Conservation (phyloP, 2,329 filamentous ascomycete species). For the Fusarium sp. region DNA sequence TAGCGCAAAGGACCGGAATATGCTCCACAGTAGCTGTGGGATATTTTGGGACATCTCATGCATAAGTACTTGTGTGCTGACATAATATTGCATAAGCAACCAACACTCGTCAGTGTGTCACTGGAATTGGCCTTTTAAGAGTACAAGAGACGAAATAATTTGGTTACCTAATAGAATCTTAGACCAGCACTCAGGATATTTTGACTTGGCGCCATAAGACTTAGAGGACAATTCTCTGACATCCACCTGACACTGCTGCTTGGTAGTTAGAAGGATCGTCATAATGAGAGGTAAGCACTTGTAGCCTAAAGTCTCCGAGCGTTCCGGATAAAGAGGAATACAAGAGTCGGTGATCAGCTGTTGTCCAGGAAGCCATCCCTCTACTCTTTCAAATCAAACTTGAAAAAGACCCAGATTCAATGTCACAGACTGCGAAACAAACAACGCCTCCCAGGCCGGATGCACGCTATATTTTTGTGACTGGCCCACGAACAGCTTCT, state of each 20-base stretch:
- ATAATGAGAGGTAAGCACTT: neutral
- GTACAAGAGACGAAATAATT: neutral
- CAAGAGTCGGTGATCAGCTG: neutral
- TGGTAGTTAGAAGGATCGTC: neutral
- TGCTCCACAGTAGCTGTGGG: neutral
- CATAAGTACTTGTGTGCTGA: neutral
- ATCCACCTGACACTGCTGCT: neutral
- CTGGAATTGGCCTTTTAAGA: neutral
- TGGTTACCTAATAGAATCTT: neutral
- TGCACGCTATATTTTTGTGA: neutral
- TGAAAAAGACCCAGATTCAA: neutral
- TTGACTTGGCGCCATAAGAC: neutral
- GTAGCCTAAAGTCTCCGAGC: neutral
- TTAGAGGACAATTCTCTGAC: neutral
- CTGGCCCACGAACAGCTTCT: neutral
- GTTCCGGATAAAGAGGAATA: neutral
- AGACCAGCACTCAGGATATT: neutral
- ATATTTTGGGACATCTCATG: neutral
- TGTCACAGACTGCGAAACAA: neutral
- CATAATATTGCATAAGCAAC: neutral
- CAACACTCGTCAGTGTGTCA: neutral
- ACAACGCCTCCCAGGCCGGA: neutral
- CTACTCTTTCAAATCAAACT: neutral
- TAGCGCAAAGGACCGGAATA: neutral
- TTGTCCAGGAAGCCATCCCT: fast-evolving